Evolutionary conservation across 129 eudicot genomes (phyloP), one percentile per base, ranked within the genome.

Genomic region (Flaveria ramosissima): DNA sequence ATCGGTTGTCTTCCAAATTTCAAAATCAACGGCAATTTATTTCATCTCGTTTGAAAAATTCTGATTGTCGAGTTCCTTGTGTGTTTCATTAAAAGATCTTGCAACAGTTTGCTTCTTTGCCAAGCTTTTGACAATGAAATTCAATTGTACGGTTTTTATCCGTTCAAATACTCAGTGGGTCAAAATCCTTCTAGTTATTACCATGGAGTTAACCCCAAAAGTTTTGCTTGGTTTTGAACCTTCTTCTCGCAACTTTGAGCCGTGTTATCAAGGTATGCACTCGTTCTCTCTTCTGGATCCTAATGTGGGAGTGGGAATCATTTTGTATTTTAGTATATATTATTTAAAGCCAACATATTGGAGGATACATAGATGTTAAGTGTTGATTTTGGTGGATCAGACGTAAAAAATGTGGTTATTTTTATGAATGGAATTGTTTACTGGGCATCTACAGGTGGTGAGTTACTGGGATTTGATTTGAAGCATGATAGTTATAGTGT

Each of bases 191-290:
- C 91, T 2, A 41, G 16, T 2, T 83, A 65, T 50, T 84, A 85
- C 70, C 96, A 85, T 32, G 88, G 83, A 43, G 14, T 50, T 11
- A 57, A 78, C 42, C 75, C 84, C 0, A 74, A 78, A 42, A 2
- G n/a, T 32, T 3, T 77, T 85, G 10, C 89, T 89, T 32, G 86
- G 74, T 13, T 87, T 83, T 75, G 89, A 89, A 70, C 92, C 96
- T 14, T 74, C 86, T 46, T 47, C 43, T 12, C 76, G 77, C 16
- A 80, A 86, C 57, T 77, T 78, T 12, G 83, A n/a, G n/a, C n/a
- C n/a, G n/a, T n/a, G n/a, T n/a, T n/a, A n/a, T n/a, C n/a, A n/a
- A n/a, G n/a, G n/a, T n/a, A n/a, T n/a, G n/a, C n/a, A n/a, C n/a
- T n/a, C n/a, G n/a, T n/a, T n/a, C n/a, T n/a, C n/a, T n/a, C n/a